Evolutionary conservation across 148 eudicot species (phyloP), one percentile per base, ranked within the genome.

Genomic region (Chenopodium quinoa): DNA sequence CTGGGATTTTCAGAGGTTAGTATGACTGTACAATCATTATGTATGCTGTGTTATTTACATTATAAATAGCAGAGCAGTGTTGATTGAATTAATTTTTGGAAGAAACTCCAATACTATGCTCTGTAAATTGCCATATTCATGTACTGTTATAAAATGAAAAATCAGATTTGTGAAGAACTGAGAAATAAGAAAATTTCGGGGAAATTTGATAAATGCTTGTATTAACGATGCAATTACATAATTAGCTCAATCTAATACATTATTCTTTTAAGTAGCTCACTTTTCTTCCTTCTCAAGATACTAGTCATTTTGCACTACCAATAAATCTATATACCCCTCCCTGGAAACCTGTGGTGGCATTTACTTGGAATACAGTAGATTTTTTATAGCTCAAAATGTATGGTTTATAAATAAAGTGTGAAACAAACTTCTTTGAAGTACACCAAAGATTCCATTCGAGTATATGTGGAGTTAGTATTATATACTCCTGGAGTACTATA

Each of bases 1-100:
- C 92, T 50, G 98, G 95, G 63, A 65, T 96, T 87, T 96, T 96
- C 79, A 88, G 81, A 94, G 99, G 99, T 96, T 86, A 77, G 89
- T 80, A 73, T 73, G 16, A 83, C 46, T 71, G 73, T 60, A 12
- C 9, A 23, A 23, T 68, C 56, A 22, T 12, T 58, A 2, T 58
- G 63, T 77, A 50, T 22, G 54, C n/a, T 6, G 69, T 31, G 14
- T 63, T 70, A 17, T 32, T 73, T 34, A 20, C 69, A n/a, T 32
- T 20, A 4, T 25, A 29, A 14, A 71, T 31, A 48, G 22, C 58
- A 52, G 31, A 20, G 16, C 32, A 19, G 27, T 7, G 70, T 19
- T 23, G 23, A 40, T 77, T 77, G 80, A 44, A 23, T 20, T 23
- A 13, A 25, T 9, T 64, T 40, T 16, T 16, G 71, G 14, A 5